These are phyloP conservation scores for Populus hybrid DNA, from an alignment of 441 rosid genomes.

Conservation along the genomic window DNA sequence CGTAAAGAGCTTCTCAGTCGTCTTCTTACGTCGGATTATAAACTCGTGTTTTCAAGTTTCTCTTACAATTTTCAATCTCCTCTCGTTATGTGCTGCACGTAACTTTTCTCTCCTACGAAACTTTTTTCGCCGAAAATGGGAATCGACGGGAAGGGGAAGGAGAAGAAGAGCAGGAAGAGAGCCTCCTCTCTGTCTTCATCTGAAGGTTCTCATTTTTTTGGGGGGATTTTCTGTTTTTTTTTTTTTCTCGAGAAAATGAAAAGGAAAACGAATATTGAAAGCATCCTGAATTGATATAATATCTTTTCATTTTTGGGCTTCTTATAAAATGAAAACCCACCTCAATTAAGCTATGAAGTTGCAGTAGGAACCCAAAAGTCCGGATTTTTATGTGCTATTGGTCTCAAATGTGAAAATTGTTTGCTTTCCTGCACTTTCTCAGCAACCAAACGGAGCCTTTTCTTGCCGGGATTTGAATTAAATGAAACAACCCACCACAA, in stretches of 20 bases:
- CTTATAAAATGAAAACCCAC: not conserved
- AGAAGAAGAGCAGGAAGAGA: constrained; percentile 43
- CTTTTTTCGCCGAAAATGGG: constrained; percentile 38
- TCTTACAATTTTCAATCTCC: not conserved
- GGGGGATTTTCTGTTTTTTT: not conserved
- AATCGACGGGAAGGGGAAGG: constrained; percentile 49
- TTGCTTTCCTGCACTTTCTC: not conserved
- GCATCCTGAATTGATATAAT: not conserved
- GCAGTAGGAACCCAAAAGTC: not conserved
- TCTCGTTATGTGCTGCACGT: not conserved
- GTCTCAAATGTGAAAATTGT: not conserved
- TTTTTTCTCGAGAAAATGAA: constrained; percentile 1
- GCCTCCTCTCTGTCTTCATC: constrained; percentile 33
- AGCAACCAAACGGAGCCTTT: not conserved
- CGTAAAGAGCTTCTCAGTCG: too few species aligned
- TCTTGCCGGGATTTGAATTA: not conserved
- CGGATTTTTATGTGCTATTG: not conserved
- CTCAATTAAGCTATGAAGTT: not conserved
- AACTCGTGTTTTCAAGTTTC: too few species aligned
- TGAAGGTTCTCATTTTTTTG: constrained; percentile 29
- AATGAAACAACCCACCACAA: not conserved
- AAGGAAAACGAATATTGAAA: not conserved
- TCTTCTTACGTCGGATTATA: too few species aligned
- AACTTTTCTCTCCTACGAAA: not conserved
- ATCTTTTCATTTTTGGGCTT: not conserved